Evolutionary conservation across 2,329 filamentous ascomycete genomes (phyloP), one percentile per base, ranked within the genome.

Genomic region (Albifimbria verrucaria): DNA sequence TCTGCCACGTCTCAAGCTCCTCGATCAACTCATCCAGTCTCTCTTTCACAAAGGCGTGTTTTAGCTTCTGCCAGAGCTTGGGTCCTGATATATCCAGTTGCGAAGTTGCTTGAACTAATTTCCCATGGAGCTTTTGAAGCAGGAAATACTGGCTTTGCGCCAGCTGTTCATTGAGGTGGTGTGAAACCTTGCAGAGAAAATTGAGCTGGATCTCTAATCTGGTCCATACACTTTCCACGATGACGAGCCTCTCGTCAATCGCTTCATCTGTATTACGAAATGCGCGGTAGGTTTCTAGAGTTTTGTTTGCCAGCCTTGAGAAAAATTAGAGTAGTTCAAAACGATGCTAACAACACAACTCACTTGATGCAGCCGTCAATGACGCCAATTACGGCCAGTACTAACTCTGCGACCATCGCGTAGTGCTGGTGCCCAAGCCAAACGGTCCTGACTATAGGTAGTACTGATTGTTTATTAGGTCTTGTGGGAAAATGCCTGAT

Each of bases 1-100:
- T 44, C 46, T 63, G 61, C 62, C 62, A 64, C 23, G 26, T 45
- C 24, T 64, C 61, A n/a, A 64, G 56, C 9, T 64, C 53, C 1
- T 32, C 28, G 17, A 65, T 53, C 20, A 52, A 50, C 39, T 56
- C 51, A 20, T 62, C 55, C 2, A 65, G 52, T 9, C 22, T 43
- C 7, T 62, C 55, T 17, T 55, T 57, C 21, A 57, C 43, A 17
- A 59, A 52, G 9, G 42, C 24, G 21, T 54, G 55, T 42, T 56
- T 59, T 17, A 36, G 21, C 43, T 53, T 60, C 23, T 49, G 10
- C 41, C n/a, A 11, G 22, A 21, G n/a, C 12, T 32, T 48, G 12
- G 32, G 36, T 2, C n/a, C 18, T 1, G 48, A 18, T 3, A 48
- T 45, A 10, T 51, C 36, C 17, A 52, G 12, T 17, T 52, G 50